Evolutionary conservation across 306 rosid species (phyloP).

Genomic region (Sindora glabra): DNA sequence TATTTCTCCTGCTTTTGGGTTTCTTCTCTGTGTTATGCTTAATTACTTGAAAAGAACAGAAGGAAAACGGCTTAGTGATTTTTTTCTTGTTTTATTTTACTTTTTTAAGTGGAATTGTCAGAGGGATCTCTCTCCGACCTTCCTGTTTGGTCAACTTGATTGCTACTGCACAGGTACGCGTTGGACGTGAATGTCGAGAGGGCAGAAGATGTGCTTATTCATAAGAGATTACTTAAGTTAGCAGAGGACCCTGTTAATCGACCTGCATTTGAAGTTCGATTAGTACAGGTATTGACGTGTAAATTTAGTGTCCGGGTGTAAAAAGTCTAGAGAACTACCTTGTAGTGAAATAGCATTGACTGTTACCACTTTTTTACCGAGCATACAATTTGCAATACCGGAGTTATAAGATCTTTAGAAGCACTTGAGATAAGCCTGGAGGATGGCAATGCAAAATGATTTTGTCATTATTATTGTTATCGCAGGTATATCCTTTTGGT

Average conservation of each 20-base stretch:
- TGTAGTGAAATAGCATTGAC: too few species aligned
- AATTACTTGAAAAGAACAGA: neutral
- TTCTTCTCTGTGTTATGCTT: too few species aligned
- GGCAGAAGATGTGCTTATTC: slow-evolving; percentile 56
- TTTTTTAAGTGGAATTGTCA: slow-evolving; percentile 29
- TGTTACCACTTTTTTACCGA: neutral
- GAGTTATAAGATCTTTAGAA: slow-evolving; percentile 3
- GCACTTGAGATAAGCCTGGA: neutral
- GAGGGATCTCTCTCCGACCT: slow-evolving; percentile 31
- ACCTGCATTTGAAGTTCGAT: slow-evolving; percentile 47
- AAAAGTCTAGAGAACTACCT: too few species aligned
- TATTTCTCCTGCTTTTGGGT: too few species aligned
- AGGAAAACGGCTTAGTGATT: slow-evolving; percentile 3
- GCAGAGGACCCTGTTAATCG: slow-evolving; percentile 43
- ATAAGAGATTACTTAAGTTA: slow-evolving; percentile 43
- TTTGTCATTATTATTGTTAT: slow-evolving; percentile 11
- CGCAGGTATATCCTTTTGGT: slow-evolving; percentile 74
- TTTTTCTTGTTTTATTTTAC: slow-evolving; percentile 17
- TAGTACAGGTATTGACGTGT: slow-evolving; percentile 35
- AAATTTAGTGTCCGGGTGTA: neutral
- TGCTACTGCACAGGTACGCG: slow-evolving; percentile 33
- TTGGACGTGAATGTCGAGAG: slow-evolving; percentile 65
- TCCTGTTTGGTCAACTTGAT: slow-evolving; percentile 16
- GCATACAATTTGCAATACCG: neutral
- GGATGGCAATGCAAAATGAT: neutral